Conservation (phyloP, 495 filamentous ascomycete species). For the Pyrenopolyporus hunteri region DNA sequence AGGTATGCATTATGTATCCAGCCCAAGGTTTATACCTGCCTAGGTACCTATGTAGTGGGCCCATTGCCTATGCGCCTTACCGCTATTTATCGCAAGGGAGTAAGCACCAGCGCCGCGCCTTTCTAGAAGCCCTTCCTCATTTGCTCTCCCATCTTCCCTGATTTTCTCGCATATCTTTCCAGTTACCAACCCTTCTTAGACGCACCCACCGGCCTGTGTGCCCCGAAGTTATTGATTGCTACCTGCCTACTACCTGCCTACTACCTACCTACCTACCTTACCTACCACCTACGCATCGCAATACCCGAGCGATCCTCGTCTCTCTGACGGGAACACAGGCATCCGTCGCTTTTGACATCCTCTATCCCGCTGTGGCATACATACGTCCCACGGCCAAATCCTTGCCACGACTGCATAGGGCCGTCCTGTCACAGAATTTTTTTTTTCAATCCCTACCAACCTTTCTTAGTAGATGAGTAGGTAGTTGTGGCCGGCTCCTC, state of each 20-base stretch:
- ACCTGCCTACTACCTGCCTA: slow-evolving; percentile 23
- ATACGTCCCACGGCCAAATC: slow-evolving; percentile 38
- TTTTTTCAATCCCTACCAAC: slow-evolving; percentile 15
- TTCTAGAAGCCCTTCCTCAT: slow-evolving; percentile 28
- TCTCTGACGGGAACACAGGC: slow-evolving; percentile 38
- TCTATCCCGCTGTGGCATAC: slow-evolving; percentile 31
- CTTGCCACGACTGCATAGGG: slow-evolving; percentile 38
- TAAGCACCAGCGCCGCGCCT: slow-evolving; percentile 26
- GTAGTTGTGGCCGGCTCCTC: slow-evolving; percentile 25
- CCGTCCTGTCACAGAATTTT: slow-evolving; percentile 36
- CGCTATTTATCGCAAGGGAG: slow-evolving; percentile 9
- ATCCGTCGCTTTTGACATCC: slow-evolving; percentile 34
- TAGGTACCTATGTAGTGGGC: slow-evolving; percentile 13
- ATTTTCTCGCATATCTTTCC: slow-evolving; percentile 30
- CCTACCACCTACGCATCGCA: not conserved
- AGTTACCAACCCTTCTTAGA: slow-evolving; percentile 21
- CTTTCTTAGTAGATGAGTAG: slow-evolving; percentile 11
- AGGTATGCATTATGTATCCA: too few relatives aligned
- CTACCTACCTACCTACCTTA: too few relatives aligned
- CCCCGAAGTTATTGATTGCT: slow-evolving; percentile 31
- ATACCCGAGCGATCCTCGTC: slow-evolving; percentile 8
- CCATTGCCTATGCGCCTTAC: slow-evolving; percentile 12
- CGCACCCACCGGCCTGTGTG: slow-evolving; percentile 15
- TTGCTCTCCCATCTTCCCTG: slow-evolving; percentile 28
- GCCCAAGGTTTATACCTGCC: slow-evolving; percentile 79